These are phyloP conservation scores for Streptanthus diversifolius DNA, from an alignment of 345 rosid genomes.

Conservation along the genomic window DNA sequence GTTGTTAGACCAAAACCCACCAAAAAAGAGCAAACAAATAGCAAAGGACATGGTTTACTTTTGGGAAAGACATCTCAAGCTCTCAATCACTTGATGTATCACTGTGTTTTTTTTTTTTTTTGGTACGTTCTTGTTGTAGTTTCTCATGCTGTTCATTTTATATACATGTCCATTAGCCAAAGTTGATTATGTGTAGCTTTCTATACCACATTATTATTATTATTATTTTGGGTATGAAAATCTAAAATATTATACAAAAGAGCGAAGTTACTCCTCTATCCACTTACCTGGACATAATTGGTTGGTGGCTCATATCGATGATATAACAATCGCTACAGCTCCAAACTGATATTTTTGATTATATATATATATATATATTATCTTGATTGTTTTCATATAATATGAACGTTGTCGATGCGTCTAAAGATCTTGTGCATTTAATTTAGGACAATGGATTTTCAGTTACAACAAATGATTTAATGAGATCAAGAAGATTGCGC, in stretches of 20 bases:
- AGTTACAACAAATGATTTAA: background rate
- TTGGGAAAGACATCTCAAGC: background rate
- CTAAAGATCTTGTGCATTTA: background rate
- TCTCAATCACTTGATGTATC: background rate
- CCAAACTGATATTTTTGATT: background rate
- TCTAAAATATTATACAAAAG: background rate
- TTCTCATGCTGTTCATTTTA: background rate
- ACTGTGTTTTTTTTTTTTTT: constrained; percentile 12
- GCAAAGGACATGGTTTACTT: constrained; percentile 9
- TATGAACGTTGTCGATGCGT: background rate
- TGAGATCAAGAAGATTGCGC: no score
- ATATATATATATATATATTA: no score
- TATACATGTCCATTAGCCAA: constrained; percentile 1
- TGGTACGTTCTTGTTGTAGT: constrained; percentile 29
- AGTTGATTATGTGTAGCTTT: constrained; percentile 13
- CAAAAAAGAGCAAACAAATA: constrained; percentile 22
- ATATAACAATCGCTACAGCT: background rate
- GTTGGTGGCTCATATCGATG: background rate
- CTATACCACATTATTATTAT: constrained; percentile 13
- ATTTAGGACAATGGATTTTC: background rate
- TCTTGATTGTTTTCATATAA: background rate
- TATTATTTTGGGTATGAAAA: background rate
- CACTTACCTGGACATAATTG: background rate
- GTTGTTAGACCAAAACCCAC: constrained; percentile 4
- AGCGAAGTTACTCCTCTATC: background rate